A percentile compares a stretch with the other conserved stretches of the same genome.
Conservation (phyloP, 257 asterid genomes). For the Schizonepeta tenuifolia region DNA sequence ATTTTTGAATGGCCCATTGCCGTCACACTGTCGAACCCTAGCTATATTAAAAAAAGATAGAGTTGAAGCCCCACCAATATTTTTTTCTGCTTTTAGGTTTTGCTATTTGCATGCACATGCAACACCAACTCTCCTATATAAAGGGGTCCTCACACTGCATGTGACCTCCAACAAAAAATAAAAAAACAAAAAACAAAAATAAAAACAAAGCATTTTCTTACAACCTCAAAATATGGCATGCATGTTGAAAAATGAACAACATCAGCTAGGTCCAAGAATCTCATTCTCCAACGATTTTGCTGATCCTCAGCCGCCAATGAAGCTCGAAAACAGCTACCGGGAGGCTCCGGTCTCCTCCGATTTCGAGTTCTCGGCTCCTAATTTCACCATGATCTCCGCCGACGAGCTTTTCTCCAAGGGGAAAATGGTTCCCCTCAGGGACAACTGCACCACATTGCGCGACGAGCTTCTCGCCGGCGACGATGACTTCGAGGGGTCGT, state of each 20-base stretch:
- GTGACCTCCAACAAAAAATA: slow-evolving; percentile 33
- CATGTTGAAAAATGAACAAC: slow-evolving; percentile 75
- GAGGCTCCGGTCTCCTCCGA: slow-evolving; percentile 89
- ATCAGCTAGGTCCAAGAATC: slow-evolving; percentile 69
- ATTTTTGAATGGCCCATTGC: too few relatives aligned
- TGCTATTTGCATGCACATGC: slow-evolving; percentile 43
- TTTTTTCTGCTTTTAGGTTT: too few relatives aligned
- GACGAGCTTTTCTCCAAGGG: slow-evolving; percentile 84
- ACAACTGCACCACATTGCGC: slow-evolving; percentile 55
- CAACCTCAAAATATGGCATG: slow-evolving; percentile 52
- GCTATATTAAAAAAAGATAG: too few relatives aligned
- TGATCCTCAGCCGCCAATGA: slow-evolving; percentile 54
- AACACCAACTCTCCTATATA: slow-evolving; percentile 42
- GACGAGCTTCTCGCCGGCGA: slow-evolving; percentile 70
- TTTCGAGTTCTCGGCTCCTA: slow-evolving; percentile 67
- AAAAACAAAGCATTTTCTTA: neutral
- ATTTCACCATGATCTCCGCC: slow-evolving; percentile 61
- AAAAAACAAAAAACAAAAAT: neutral
- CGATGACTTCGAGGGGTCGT: slow-evolving; percentile 49
- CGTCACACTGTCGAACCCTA: too few relatives aligned
- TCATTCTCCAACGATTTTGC: slow-evolving; percentile 87
- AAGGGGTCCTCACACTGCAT: slow-evolving; percentile 41
- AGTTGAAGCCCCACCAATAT: too few relatives aligned
- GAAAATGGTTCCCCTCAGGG: slow-evolving; percentile 59
- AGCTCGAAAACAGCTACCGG: slow-evolving; percentile 63